Percentiles rank a stretch among this genome's conserved stretches.
phyloP scores from a whole-genome alignment of 2,329 filamentous ascomycete genomes.

The Fusarium sp. region DNA sequence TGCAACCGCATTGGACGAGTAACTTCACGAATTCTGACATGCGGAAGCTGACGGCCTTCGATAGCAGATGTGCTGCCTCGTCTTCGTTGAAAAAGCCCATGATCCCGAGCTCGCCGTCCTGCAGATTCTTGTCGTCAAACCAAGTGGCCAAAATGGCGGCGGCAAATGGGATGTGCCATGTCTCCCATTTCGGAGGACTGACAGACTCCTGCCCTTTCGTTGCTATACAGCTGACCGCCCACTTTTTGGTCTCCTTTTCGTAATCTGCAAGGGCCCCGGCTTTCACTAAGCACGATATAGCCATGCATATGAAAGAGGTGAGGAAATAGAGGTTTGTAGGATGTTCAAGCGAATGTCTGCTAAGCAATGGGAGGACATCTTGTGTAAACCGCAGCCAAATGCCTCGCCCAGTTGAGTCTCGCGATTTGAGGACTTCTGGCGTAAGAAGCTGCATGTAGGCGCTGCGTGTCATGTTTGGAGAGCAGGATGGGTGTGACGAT shows the following conservation, averaged over 20 bases:
- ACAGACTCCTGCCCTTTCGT: not conserved
- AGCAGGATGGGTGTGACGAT: slow-evolving; percentile 41
- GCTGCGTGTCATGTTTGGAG: slow-evolving; percentile 12
- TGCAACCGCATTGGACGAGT: slow-evolving; percentile 26
- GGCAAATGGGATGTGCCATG: slow-evolving; percentile 28
- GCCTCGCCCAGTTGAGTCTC: slow-evolving; percentile 25
- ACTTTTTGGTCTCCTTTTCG: slow-evolving; percentile 24
- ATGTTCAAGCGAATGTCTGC: not conserved
- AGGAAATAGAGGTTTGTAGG: slow-evolving; percentile 26
- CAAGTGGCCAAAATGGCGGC: slow-evolving; percentile 1
- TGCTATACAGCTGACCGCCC: slow-evolving; percentile 28
- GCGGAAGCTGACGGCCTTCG: slow-evolving; percentile 3
- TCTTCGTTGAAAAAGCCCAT: slow-evolving; percentile 4
- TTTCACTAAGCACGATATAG: slow-evolving; percentile 23
- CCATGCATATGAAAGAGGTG: slow-evolving; percentile 14
- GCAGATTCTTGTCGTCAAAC: not conserved
- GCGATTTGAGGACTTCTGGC: slow-evolving; percentile 31
- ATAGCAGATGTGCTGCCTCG: slow-evolving; percentile 19
- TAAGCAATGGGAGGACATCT: slow-evolving; percentile 22
- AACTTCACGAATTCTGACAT: slow-evolving; percentile 6
- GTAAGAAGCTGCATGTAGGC: slow-evolving; percentile 39
- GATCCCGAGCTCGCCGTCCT: not conserved
- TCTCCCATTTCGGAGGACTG: slow-evolving; percentile 8
- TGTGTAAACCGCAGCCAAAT: slow-evolving; percentile 44
- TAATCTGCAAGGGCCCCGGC: slow-evolving; percentile 26